A percentile compares a stretch with the other conserved stretches of the same genome.
These are phyloP conservation scores for Ocimum tenuiflorum DNA, from an alignment of 257 asterid species.

Conservation along the genomic window DNA sequence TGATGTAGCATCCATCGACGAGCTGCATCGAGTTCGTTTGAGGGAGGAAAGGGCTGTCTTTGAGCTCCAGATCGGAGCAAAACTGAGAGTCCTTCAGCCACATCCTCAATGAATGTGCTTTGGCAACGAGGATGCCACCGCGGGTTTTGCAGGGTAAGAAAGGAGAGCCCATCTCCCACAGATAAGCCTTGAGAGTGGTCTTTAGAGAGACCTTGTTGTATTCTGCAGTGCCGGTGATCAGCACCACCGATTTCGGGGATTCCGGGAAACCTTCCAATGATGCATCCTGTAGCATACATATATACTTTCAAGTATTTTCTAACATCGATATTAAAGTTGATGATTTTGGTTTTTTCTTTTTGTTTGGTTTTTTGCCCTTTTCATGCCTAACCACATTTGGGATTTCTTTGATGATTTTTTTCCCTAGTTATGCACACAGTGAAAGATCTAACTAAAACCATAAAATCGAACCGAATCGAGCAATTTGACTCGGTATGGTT, in stretches of 20 bases:
- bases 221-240: constrained; percentile 75
- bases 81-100: constrained; percentile 95
- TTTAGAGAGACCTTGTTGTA: constrained; percentile 74
- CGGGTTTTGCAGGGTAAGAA: constrained; percentile 82
- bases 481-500: no score
- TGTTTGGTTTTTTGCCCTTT: no score
- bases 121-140: constrained; percentile 67
- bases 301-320: no score
- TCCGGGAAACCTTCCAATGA: constrained; percentile 88
- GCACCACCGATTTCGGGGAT: constrained; percentile 85
- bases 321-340: no score
- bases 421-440: no score
- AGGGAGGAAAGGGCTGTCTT: constrained; percentile 52
- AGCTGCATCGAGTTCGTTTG: constrained; percentile 80
- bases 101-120: constrained; percentile 75
- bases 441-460: no score
- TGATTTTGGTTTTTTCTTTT: no score
- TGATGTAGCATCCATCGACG: constrained; percentile 72
- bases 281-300: constrained; percentile 99
- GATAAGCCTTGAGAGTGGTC: constrained; percentile 73
- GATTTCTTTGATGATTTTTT: no score
- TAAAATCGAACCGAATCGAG: no score
- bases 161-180: constrained; percentile 99
- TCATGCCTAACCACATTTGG: no score
- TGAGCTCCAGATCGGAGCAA: constrained; percentile 87